These are phyloP conservation scores for Primulina tabacum DNA, from an alignment of 257 asterid species.

Conservation along the genomic window DNA sequence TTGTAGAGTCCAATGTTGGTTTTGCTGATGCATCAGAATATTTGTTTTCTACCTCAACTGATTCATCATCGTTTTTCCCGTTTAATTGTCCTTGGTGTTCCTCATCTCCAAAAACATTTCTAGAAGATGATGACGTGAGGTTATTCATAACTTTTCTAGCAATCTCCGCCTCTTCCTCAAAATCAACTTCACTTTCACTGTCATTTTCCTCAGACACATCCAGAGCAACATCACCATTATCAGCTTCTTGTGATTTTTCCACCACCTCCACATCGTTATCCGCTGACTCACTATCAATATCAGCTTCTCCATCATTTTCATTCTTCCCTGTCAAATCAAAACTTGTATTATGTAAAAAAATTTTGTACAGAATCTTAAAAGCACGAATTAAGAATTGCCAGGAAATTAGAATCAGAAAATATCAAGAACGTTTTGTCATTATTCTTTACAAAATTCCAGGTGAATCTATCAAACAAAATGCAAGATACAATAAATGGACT, in stretches of 20 bases:
- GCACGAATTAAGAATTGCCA: neutral
- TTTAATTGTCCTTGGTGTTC: slow-evolving; percentile 27
- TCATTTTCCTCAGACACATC: slow-evolving; percentile 45
- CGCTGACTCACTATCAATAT: slow-evolving; percentile 46
- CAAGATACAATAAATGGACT: neutral
- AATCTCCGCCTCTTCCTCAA: slow-evolving; percentile 70
- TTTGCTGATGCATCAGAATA: slow-evolving; percentile 25
- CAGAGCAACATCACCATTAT: slow-evolving; percentile 28
- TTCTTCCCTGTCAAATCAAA: slow-evolving; percentile 41
- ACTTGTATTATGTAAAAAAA: slow-evolving; percentile 1
- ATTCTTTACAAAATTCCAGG: neutral
- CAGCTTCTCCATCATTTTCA: slow-evolving; percentile 39
- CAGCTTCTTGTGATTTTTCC: slow-evolving; percentile 35
- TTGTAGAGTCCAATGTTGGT: slow-evolving; percentile 12
- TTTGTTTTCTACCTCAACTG: slow-evolving; percentile 32
- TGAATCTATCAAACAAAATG: neutral
- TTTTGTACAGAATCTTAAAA: slow-evolving; percentile 9
- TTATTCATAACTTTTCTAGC: slow-evolving; percentile 70
- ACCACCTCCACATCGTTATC: slow-evolving; percentile 42
- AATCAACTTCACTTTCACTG: slow-evolving; percentile 40
- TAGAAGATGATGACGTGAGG: slow-evolving; percentile 50
- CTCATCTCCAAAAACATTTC: slow-evolving; percentile 29
- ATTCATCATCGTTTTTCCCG: slow-evolving; percentile 40
- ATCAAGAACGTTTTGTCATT: neutral
- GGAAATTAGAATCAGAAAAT: neutral